Base-by-base conservation (phyloP, 2,329 filamentous ascomycete species). In the Colletotrichum falcatum region DNA sequence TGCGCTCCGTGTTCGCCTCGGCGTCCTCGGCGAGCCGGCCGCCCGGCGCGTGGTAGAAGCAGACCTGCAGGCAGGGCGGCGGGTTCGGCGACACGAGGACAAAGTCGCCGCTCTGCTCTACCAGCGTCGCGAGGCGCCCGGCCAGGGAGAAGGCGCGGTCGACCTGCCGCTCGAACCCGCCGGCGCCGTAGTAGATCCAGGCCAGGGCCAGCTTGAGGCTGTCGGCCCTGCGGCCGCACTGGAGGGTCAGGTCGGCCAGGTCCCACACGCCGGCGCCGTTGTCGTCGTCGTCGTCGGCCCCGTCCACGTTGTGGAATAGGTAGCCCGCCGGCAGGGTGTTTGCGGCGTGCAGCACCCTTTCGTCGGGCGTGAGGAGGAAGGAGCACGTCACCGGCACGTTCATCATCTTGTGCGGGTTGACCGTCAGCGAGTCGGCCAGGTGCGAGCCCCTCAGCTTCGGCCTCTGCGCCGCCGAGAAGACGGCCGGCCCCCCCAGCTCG, bases 331-430 rank as follows among this genome's bases (percentile, higher is more conserved):
- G 91, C 2, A 97, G 87, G 3, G 93, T 97, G 82, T 97, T 97
- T 16, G 94, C 94, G 56, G 82, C 84, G 79, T 96, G 92, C 79
- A 98, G 97, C 30, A 91, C 83, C 66, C 86, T 84, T 77, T 97
- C 82, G 78, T 98, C 95, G 2, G 88, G 87, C 0, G 89, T 91
- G 16, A 99, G 87, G 5, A 99, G 87, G 83, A 97, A 98, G 0
- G 92, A 95, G 82, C 95, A 98, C 0, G 95, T 97, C 49, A 97
- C 84, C 0, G 96, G 95, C 3, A 94, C 93, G 69, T 94, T 94
- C 78, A 98, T 88, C 96, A 98, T 98, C 83, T 98, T 98, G 83
- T 99, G 96, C 67, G 96, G 95, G 80, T 97, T 98, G 65, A 97
- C 88, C 2, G 94, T 94, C 48, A 98, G 84, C 18, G 90, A 94